Percentiles rank a stretch among this genome's conserved stretches.
Conservation (phyloP, 768 basidiomycete genomes). For the Aureoboletus auriporus region DNA sequence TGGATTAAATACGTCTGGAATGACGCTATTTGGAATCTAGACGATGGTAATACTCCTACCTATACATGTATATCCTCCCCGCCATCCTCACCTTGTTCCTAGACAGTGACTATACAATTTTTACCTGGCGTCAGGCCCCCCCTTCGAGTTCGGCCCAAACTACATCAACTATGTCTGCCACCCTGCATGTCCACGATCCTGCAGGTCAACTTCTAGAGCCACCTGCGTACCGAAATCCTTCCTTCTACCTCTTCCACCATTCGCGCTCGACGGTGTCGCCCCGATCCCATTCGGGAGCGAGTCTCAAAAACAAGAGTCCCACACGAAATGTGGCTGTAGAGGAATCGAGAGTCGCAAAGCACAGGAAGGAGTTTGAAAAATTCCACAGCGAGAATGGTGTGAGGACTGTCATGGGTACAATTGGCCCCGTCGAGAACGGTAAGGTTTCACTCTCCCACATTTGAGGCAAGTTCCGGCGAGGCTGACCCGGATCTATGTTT, state of each 20-base stretch:
- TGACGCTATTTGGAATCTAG: conserved; percentile 76
- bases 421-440: conserved; percentile 90
- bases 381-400: conserved; percentile 94
- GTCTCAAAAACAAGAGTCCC: conserved; percentile 39
- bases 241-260: conserved; percentile 61
- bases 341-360: conserved; percentile 51
- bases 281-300: conserved; percentile 30
- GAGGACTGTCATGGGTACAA: conserved; percentile 84
- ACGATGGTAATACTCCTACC: conserved; percentile 61
- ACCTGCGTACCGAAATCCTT: conserved; percentile 63
- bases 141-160: conserved; percentile 19
- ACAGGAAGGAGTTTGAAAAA: conserved; percentile 74
- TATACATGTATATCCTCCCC: not conserved
- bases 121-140: conserved; percentile 65
- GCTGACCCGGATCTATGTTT: not conserved
- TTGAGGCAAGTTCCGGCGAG: too few relatives aligned
- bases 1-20: conserved; percentile 89
- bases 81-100: not conserved
- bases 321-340: conserved; percentile 23
- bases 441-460: conserved; percentile 14
- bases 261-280: conserved; percentile 22
- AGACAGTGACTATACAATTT: conserved; percentile 90
- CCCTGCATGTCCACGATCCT: conserved; percentile 63
- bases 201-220: conserved; percentile 52
- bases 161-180: conserved; percentile 20